These are phyloP conservation scores for Beta lomatogona DNA, from an alignment of 179 eudicot genomes.

Conservation along the genomic window DNA sequence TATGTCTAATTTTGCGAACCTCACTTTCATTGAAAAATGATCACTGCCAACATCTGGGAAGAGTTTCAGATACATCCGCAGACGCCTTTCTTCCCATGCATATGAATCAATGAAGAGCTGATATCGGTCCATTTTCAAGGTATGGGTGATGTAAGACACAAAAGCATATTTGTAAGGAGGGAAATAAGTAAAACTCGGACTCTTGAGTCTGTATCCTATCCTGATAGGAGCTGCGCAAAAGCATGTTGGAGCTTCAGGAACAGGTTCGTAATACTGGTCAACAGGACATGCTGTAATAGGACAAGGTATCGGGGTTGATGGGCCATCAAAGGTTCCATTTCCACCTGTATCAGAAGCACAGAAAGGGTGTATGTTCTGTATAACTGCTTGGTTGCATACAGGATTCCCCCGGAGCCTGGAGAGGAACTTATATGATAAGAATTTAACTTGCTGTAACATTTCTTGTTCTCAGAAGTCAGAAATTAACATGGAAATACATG, in stretches of 20 bases:
- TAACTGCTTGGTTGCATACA: conserved; percentile 47
- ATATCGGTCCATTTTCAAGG: conserved; percentile 50
- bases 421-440: conserved; percentile 11
- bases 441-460: background rate
- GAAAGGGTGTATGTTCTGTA: conserved; percentile 40
- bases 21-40: conserved; percentile 54
- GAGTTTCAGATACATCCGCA: conserved; percentile 69
- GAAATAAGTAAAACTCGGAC: conserved; percentile 69
- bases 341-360: conserved; percentile 50
- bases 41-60: conserved; percentile 43
- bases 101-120: conserved; percentile 61
- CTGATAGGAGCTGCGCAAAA: conserved; percentile 70
- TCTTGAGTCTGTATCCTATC: conserved; percentile 72
- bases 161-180: conserved; percentile 47
- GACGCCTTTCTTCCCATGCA: conserved; percentile 73
- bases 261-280: conserved; percentile 51
- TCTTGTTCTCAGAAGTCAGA: background rate
- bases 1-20: conserved; percentile 40
- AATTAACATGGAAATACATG: background rate
- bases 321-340: conserved; percentile 32
- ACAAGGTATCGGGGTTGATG: conserved; percentile 45
- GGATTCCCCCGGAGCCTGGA: conserved; percentile 78
- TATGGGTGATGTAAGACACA: conserved; percentile 47
- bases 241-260: conserved; percentile 58
- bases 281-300: conserved; percentile 54